Conservation (phyloP, 345 rosid genomes). For the Cardamine chenopodiifolia region DNA sequence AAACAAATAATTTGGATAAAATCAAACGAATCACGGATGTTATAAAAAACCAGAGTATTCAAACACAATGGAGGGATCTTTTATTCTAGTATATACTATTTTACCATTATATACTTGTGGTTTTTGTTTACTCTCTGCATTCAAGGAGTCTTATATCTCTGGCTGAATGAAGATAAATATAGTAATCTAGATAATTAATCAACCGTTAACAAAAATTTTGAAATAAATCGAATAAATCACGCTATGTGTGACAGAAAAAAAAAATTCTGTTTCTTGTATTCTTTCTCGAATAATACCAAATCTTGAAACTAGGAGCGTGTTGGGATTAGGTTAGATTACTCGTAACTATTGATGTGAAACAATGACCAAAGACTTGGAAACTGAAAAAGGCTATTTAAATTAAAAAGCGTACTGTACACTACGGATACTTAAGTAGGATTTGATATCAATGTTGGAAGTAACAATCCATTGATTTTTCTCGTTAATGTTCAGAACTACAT, state of each 20-base stretch:
- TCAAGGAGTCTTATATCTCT: conserved; percentile 3
- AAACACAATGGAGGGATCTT: background rate
- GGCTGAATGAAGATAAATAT: conserved; percentile 7
- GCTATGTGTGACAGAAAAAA: conserved; percentile 21
- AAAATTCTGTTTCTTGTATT: background rate
- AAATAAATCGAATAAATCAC: conserved; percentile 1
- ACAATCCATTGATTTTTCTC: conserved; percentile 17
- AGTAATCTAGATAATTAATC: conserved; percentile 7
- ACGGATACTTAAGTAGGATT: conserved; percentile 31
- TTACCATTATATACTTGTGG: background rate
- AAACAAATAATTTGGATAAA: background rate
- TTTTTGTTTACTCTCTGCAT: background rate
- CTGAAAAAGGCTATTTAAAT: conserved; percentile 30
- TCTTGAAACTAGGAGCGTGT: conserved; percentile 41
- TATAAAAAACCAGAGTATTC: background rate
- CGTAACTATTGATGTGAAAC: conserved; percentile 34
- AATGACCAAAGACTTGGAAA: conserved; percentile 40
- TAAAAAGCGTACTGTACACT: background rate
- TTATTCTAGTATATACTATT: too few species aligned
- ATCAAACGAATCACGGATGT: background rate
- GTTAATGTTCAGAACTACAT: conserved; percentile 18
- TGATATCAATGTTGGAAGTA: conserved; percentile 44
- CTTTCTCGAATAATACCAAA: conserved; percentile 35
- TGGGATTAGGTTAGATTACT: conserved; percentile 39
- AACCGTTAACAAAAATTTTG: background rate